Evolutionary conservation across 73 alveolate genomes (phyloP).

Genomic region (Paraurostyla sp.): DNA sequence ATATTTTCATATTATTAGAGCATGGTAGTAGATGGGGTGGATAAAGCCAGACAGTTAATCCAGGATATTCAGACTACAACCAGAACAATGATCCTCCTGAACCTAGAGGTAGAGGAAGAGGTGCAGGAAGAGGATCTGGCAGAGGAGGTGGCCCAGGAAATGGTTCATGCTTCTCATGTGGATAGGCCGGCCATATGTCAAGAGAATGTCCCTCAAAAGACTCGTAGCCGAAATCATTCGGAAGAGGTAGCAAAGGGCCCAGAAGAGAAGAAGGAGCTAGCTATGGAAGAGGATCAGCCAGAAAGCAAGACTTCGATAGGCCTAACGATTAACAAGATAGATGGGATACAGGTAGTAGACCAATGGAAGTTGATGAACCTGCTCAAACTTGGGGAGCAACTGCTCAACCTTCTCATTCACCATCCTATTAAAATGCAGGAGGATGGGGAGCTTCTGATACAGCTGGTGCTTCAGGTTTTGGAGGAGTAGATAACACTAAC

Average conservation of each 20-base stretch:
- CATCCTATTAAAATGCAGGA: background rate
- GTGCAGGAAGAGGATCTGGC: background rate
- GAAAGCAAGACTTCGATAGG: slow-evolving; percentile 7
- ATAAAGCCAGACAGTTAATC: background rate
- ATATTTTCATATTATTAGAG: background rate
- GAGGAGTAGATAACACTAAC: background rate
- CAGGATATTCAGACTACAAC: slow-evolving; percentile 34
- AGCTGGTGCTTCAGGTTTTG: background rate
- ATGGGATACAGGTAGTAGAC: background rate
- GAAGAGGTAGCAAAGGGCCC: slow-evolving; percentile 57
- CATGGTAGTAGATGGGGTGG: slow-evolving; percentile 1
- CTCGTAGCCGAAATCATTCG: slow-evolving; percentile 14
- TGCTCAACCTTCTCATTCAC: background rate
- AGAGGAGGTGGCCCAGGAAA: slow-evolving; percentile 50
- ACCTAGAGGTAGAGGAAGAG: background rate
- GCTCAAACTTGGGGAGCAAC: background rate
- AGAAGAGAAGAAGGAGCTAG: slow-evolving; percentile 24
- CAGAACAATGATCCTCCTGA: background rate
- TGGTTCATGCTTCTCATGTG: slow-evolving; percentile 29
- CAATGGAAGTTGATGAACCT: background rate
- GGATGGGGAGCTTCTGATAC: slow-evolving; percentile 17
- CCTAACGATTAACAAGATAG: background rate
- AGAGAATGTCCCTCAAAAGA: slow-evolving; percentile 37
- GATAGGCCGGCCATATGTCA: slow-evolving; percentile 41
- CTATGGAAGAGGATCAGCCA: slow-evolving; percentile 37